Percentiles rank a stretch among this genome's conserved stretches.
Conservation (phyloP, 2,329 filamentous ascomycete species). For the Aspergillus floridensis region DNA sequence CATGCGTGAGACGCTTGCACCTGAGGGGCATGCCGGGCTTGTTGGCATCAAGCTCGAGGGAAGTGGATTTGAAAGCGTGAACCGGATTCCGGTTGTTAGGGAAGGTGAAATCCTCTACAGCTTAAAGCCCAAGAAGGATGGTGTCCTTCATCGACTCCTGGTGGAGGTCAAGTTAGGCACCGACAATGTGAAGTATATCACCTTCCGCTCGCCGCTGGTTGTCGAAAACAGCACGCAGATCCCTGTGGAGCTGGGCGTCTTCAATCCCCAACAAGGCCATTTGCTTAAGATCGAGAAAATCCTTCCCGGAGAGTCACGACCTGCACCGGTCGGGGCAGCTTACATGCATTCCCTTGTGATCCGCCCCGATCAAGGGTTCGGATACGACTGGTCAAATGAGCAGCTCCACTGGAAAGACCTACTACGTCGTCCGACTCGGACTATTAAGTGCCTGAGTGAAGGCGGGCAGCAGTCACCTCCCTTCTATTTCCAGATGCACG, state of each 20-base stretch:
- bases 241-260: slow-evolving; percentile 88
- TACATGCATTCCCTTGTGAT: slow-evolving; percentile 86
- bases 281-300: slow-evolving; percentile 98
- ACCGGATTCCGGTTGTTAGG: slow-evolving; percentile 84
- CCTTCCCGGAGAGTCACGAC: slow-evolving; percentile 81
- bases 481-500: slow-evolving; percentile 96
- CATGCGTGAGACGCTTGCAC: slow-evolving; percentile 87
- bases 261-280: slow-evolving; percentile 80
- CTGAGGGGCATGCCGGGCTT: slow-evolving; percentile 74
- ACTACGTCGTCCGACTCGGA: slow-evolving; percentile 77
- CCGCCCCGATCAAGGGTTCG: slow-evolving; percentile 91
- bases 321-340: slow-evolving; percentile 86
- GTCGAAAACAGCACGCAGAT: slow-evolving; percentile 98
- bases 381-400: slow-evolving; percentile 91
- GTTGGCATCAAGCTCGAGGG: slow-evolving; percentile 84
- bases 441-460: slow-evolving; percentile 84
- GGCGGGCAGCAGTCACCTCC: slow-evolving; percentile 71
- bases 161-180: slow-evolving; percentile 87
- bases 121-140: slow-evolving; percentile 80
- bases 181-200: slow-evolving; percentile 98
- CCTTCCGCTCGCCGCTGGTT: slow-evolving; percentile 82
- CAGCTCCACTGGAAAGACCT: slow-evolving; percentile 90
- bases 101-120: slow-evolving; percentile 92
- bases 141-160: slow-evolving; percentile 81
- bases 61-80: slow-evolving; percentile 88